Evolutionary conservation across 164 flowering plant species (phyloP), one percentile per base, ranked within the genome.

Genomic region (Magnolia changhungtana): DNA sequence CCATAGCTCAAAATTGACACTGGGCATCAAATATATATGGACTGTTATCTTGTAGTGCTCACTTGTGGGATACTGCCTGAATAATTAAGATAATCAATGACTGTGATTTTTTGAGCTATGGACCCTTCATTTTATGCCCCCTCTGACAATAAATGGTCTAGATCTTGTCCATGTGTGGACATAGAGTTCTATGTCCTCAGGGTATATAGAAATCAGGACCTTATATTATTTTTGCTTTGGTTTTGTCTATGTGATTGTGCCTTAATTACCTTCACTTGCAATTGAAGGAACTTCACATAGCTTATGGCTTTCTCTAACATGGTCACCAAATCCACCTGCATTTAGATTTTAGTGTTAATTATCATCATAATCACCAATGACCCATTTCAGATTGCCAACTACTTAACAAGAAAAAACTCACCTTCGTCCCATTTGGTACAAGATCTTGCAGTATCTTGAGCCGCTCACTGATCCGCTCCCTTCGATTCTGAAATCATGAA

Each of bases 241-340:
- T 55, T 55, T 55, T 55, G 19, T 55, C 45, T 14, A 55, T 14
- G 13, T 55, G 61, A 55, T 55, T 55, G 61, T 16, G 61, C 18
- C 61, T 55, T 11, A 13, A 51, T 79, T 61, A 95, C 98, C 94
- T 92, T 95, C 68, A 92, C 97, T 93, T 95, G 99, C 82, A 95
- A 79, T 67, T 95, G 99, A 50, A 95, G 96, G 81, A 95, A 95
- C 81, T 95, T 95, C 78, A 95, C 99, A 83, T 95, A 95, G 78
- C 94, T 86, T 67, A 91, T 92, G 45, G 99, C 98, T 82, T 95
- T 93, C 78, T 95, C 99, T 64, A 95, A 76, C 99, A 95, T 95
- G 61, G 98, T 93, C 5, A 93, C 97, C 83, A 95, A 78, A 87
- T 95, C 99, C 83, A 93, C 97, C 98, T 93, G 84, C 63, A 16